Evolutionary conservation across 2,329 filamentous ascomycete genomes (phyloP).

Genomic region (Ophiosphaerella korrae): DNA sequence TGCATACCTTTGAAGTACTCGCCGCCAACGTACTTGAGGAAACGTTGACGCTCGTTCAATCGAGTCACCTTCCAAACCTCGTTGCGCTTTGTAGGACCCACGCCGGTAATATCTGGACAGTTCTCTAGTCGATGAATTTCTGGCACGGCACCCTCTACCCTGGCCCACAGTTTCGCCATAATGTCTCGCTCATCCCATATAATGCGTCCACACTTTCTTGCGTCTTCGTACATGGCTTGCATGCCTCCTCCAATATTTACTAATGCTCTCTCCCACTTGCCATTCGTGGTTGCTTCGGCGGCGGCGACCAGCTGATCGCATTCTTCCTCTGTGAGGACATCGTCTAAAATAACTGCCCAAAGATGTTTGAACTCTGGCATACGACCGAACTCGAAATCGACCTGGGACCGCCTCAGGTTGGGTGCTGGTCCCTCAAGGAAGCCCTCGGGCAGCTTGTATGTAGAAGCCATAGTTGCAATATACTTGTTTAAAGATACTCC

Average conservation of each 20-base stretch:
- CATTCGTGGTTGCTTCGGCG: constrained; percentile 37
- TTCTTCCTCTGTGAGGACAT: constrained; percentile 66
- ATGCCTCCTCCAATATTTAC: constrained; percentile 68
- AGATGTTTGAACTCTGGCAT: constrained; percentile 60
- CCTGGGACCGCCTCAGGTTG: constrained; percentile 53
- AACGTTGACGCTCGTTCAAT: constrained; percentile 75
- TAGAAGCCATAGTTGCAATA: constrained; percentile 21
- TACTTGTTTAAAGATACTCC: not conserved
- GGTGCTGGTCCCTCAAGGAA: constrained; percentile 56
- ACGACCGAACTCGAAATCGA: constrained; percentile 58
- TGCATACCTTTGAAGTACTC: constrained; percentile 69
- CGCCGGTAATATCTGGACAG: constrained; percentile 51
- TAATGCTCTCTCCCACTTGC: constrained; percentile 69
- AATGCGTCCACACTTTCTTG: constrained; percentile 75
- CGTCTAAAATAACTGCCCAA: constrained; percentile 68
- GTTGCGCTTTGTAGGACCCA: constrained; percentile 49
- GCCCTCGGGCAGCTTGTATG: constrained; percentile 50
- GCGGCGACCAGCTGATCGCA: constrained; percentile 52
- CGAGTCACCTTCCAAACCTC: constrained; percentile 53
- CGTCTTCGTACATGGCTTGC: constrained; percentile 62
- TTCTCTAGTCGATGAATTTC: constrained; percentile 54
- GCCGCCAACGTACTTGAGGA: constrained; percentile 72
- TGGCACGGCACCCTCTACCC: constrained; percentile 55
- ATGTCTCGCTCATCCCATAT: constrained; percentile 72
- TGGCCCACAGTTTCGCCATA: constrained; percentile 66